Conservation (phyloP, 2,329 filamentous ascomycete species). For the Alternaria atra region DNA sequence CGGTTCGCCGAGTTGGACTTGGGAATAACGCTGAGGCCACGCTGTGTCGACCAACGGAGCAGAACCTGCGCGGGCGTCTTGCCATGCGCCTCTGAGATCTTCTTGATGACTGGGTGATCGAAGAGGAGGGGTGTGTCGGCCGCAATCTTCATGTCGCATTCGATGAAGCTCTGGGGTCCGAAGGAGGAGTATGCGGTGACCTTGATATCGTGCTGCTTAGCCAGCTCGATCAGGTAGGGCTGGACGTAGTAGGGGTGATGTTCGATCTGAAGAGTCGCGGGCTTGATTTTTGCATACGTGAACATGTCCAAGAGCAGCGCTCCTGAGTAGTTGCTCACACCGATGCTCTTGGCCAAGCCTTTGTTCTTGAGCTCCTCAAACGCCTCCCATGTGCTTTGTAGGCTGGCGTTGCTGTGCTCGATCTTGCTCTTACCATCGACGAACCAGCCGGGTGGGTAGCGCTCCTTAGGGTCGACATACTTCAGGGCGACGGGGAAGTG, state of each 20-base stretch:
- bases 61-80: conserved; percentile 81
- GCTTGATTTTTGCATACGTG: conserved; percentile 56
- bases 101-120: conserved; percentile 67
- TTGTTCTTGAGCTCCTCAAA: conserved; percentile 52
- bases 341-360: conserved; percentile 49
- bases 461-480: conserved; percentile 49
- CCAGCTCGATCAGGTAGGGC: conserved; percentile 47
- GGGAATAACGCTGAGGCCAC: conserved; percentile 49
- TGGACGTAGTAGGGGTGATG: conserved; percentile 52
- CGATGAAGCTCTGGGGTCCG: conserved; percentile 57
- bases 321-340: conserved; percentile 50
- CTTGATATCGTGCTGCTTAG: conserved; percentile 43
- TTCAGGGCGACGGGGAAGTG: conserved; percentile 90
- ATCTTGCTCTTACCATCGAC: conserved; percentile 50
- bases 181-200: conserved; percentile 51
- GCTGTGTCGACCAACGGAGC: conserved; percentile 88
- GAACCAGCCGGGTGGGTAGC: conserved; percentile 51
- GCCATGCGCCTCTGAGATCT: conserved; percentile 69
- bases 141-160: conserved; percentile 48
- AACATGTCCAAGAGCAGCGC: conserved; percentile 63
- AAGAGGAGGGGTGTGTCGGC: conserved; percentile 44
- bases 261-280: conserved; percentile 49
- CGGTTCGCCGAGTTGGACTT: conserved; percentile 46
- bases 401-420: conserved; percentile 42
- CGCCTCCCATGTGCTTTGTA: conserved; percentile 53